Evolutionary conservation across 2,329 filamentous ascomycete species (phyloP).

Genomic region (Fusarium albidum): DNA sequence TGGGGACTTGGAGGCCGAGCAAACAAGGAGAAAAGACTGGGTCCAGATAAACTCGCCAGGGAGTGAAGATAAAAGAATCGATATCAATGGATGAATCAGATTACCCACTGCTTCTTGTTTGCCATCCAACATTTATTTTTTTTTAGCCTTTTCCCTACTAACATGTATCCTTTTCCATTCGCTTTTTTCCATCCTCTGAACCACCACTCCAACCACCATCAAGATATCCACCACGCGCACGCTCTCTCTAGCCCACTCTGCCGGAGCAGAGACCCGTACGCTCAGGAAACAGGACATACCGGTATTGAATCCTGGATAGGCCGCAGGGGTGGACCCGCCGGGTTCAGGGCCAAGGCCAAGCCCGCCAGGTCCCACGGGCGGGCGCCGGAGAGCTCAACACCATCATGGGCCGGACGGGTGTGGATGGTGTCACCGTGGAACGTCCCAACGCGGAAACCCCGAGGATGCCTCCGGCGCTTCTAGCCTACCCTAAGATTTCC

Average conservation of each 20-base stretch:
- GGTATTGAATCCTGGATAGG: slow-evolving; percentile 9
- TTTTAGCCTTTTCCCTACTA: background rate
- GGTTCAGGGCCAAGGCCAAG: slow-evolving; percentile 36
- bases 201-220: slow-evolving; percentile 2
- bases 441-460: slow-evolving; percentile 38
- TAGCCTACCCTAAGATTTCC: slow-evolving; percentile 2
- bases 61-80: slow-evolving; percentile 30
- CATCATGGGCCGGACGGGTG: slow-evolving; percentile 23
- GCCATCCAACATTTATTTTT: background rate
- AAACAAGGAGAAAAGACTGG: slow-evolving; percentile 36
- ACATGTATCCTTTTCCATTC: background rate
- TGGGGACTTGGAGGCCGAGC: slow-evolving; percentile 24
- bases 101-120: slow-evolving; percentile 12
- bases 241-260: slow-evolving; percentile 9
- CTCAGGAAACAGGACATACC: slow-evolving; percentile 14
- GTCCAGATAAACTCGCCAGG: slow-evolving; percentile 36
- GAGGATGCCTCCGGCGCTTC: slow-evolving; percentile 30
- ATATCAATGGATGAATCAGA: slow-evolving; percentile 15
- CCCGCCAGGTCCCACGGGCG: slow-evolving; percentile 27
- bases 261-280: background rate
- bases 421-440: slow-evolving; percentile 33
- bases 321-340: slow-evolving; percentile 33
- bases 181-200: background rate
- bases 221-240: slow-evolving; percentile 1
- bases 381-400: slow-evolving; percentile 21